Conservation (phyloP, 2,329 filamentous ascomycete species). For the Aspergillus piperis region DNA sequence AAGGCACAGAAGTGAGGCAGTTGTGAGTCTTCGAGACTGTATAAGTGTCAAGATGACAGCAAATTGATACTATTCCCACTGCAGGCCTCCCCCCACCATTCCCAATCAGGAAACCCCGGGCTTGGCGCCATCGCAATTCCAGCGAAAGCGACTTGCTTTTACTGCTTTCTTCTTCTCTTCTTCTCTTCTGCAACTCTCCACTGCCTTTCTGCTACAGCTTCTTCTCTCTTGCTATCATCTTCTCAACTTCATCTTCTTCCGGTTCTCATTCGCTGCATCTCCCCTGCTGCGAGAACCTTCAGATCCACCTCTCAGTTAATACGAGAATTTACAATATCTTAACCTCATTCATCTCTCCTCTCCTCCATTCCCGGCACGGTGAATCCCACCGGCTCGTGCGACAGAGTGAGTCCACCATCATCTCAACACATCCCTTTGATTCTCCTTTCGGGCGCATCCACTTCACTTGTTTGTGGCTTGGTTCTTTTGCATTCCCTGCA, state of each 20-base stretch:
- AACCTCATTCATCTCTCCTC: background rate
- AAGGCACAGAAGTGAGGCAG: no score
- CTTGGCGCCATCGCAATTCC: slow-evolving; percentile 22
- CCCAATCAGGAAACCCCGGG: slow-evolving; percentile 22
- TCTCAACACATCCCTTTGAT: background rate
- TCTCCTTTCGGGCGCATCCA: background rate
- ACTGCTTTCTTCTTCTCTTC: background rate
- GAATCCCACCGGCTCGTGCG: slow-evolving; percentile 7
- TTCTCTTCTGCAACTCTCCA: background rate
- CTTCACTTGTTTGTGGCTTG: background rate
- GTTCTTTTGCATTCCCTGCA: background rate
- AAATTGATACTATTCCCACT: background rate
- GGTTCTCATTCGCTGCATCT: background rate
- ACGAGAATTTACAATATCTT: background rate
- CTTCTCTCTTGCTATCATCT: background rate
- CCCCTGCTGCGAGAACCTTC: background rate
- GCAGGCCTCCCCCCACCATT: slow-evolving; percentile 9
- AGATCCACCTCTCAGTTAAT: background rate
- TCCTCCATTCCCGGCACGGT: background rate
- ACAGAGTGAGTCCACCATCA: background rate
- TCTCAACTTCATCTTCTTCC: background rate
- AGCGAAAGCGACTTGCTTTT: slow-evolving; percentile 8
- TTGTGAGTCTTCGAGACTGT: no score
- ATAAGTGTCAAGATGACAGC: no score
- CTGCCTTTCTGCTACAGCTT: background rate